Evolutionary conservation across 805 yeast species (phyloP).

Genomic region (Kodamaea jinghongensis): DNA sequence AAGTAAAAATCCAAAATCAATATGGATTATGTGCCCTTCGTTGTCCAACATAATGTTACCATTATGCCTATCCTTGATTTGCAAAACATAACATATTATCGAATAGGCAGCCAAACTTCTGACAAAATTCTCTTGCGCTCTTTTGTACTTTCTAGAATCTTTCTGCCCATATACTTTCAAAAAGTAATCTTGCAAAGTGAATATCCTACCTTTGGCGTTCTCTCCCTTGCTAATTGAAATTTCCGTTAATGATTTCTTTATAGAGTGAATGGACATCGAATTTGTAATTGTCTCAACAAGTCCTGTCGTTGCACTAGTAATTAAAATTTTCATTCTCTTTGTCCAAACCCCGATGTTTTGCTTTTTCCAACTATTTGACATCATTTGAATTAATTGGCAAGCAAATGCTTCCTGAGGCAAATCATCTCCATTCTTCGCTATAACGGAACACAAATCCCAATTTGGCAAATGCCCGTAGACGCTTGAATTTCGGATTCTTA

Average conservation of each 20-base stretch:
- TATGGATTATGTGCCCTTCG: conserved; percentile 92
- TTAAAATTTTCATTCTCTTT: conserved; percentile 85
- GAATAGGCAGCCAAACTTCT: conserved; percentile 89
- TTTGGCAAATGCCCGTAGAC: conserved; percentile 81
- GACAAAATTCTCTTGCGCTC: conserved; percentile 84
- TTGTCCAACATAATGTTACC: conserved; percentile 96
- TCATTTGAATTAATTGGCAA: conserved; percentile 85
- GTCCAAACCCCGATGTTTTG: conserved; percentile 81
- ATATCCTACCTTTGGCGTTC: conserved; percentile 66
- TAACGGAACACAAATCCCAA: conserved; percentile 95
- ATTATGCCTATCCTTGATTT: conserved; percentile 94
- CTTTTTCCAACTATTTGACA: conserved; percentile 79
- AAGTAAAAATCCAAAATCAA: conserved; percentile 90
- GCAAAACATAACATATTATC: conserved; percentile 82
- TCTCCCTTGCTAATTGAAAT: conserved; percentile 64
- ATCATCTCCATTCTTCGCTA: conserved; percentile 95
- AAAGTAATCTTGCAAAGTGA: conserved; percentile 78
- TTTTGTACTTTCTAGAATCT: conserved; percentile 50
- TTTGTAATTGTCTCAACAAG: conserved; percentile 94
- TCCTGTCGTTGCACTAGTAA: conserved; percentile 89
- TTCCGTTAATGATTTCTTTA: conserved; percentile 86
- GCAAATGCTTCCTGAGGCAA: conserved; percentile 97
- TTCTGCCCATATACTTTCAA: conserved; percentile 68
- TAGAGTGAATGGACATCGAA: conserved; percentile 90
- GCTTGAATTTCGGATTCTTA: conserved; percentile 74